Percentiles rank a stretch among this genome's conserved stretches.
Evolutionary conservation across 257 asterid genomes (phyloP).

Genomic region (Scutellaria baicalensis): DNA sequence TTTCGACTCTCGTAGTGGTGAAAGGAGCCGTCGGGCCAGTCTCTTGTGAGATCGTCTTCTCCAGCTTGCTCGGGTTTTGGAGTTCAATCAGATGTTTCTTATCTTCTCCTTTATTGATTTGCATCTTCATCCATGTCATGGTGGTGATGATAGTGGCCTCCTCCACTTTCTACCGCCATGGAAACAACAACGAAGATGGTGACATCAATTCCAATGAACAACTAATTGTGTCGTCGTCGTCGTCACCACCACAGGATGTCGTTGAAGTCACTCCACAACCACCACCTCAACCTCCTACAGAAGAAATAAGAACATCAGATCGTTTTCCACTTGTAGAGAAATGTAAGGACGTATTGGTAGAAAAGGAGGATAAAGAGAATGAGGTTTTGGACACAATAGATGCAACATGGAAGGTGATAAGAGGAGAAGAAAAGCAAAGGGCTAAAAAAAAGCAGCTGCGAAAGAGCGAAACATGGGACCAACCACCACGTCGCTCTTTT

Average conservation of each 20-base stretch:
- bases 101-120: constrained; percentile 34
- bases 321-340: not conserved
- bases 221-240: not conserved
- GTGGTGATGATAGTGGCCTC: constrained; percentile 34
- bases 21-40: constrained; percentile 23
- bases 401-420: constrained; percentile 61
- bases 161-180: constrained; percentile 21
- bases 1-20: constrained; percentile 26
- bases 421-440: constrained; percentile 16
- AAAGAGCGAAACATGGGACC: constrained; percentile 46
- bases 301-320: not conserved
- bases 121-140: constrained; percentile 30
- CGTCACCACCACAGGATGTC: too few relatives aligned
- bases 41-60: constrained; percentile 20
- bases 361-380: not conserved
- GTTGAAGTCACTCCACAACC: too few relatives aligned
- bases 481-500: not conserved
- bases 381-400: constrained; percentile 39
- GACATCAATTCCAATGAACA: not conserved
- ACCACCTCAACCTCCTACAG: too few relatives aligned
- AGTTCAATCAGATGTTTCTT: constrained; percentile 20
- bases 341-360: not conserved
- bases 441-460: constrained; percentile 24
- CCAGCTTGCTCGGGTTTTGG: constrained; percentile 20
- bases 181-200: not conserved